These are phyloP conservation scores for Melanogaster broomeanus DNA, from an alignment of 768 basidiomycete species.

Conservation along the genomic window DNA sequence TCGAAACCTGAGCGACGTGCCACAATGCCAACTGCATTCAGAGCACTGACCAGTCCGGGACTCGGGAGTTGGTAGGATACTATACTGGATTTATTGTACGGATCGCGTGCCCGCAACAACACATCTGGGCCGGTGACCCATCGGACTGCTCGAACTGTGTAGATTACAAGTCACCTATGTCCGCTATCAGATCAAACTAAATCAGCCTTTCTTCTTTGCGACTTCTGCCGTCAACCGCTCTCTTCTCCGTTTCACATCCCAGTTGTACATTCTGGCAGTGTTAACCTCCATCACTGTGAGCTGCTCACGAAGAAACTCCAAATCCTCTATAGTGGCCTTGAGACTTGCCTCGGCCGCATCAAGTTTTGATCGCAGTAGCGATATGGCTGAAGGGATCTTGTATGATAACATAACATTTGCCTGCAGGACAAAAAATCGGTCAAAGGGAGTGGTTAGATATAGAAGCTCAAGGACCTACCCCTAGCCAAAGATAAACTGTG, in stretches of 20 bases:
- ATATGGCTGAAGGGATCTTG: constrained; percentile 74
- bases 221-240: constrained; percentile 47
- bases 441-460: not conserved
- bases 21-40: no score
- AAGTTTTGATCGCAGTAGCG: constrained; percentile 76
- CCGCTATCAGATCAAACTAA: constrained; percentile 7
- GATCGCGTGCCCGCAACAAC: no score
- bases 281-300: constrained; percentile 96
- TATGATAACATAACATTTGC: constrained; percentile 99
- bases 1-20: no score
- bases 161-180: not conserved
- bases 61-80: no score
- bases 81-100: no score
- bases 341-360: constrained; percentile 66
- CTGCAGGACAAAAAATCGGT: constrained; percentile 40
- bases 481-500: constrained; percentile 93
- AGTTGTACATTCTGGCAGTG: constrained; percentile 94
- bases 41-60: no score
- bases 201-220: constrained; percentile 14
- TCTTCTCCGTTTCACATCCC: constrained; percentile 86
- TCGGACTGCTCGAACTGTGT: not conserved
- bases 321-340: constrained; percentile 75
- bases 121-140: not conserved
- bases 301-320: constrained; percentile 93
- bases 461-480: constrained; percentile 53